Evolutionary conservation across 768 basidiomycete genomes (phyloP).

Genomic region (Basidioascus undulatus): DNA sequence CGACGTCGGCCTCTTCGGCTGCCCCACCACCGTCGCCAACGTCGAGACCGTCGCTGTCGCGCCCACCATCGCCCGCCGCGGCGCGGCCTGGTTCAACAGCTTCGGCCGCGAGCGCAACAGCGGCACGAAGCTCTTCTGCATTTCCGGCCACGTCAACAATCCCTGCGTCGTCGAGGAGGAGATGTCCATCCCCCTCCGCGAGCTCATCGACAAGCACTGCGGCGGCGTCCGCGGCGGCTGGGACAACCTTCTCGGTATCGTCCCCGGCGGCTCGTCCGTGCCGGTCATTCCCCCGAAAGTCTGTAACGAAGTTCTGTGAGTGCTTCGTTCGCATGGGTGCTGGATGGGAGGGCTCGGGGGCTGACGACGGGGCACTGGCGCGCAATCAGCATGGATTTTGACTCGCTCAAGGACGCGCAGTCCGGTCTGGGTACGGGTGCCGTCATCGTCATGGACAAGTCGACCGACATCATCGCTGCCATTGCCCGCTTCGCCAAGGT

Average conservation of each 20-base stretch:
- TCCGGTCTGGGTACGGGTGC: constrained; percentile 96
- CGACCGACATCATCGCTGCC: constrained; percentile 76
- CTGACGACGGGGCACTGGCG: not conserved
- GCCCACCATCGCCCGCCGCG: constrained; percentile 81
- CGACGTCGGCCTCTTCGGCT: constrained; percentile 91
- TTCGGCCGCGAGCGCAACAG: constrained; percentile 83
- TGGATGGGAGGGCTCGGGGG: no score
- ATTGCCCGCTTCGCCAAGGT: constrained; percentile 81
- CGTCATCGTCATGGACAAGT: constrained; percentile 97
- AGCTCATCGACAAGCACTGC: constrained; percentile 87
- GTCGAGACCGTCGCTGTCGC: constrained; percentile 97
- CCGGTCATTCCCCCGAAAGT: constrained; percentile 65
- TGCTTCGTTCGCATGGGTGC: constrained; percentile 11
- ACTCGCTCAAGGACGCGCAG: constrained; percentile 85
- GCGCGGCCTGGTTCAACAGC: constrained; percentile 66
- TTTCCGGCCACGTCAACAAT: constrained; percentile 93
- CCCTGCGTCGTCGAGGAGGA: constrained; percentile 96
- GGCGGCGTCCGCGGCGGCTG: constrained; percentile 86
- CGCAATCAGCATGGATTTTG: constrained; percentile 67
- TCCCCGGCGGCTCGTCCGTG: constrained; percentile 85
- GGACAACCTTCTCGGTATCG: constrained; percentile 90
- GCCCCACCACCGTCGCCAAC: constrained; percentile 90
- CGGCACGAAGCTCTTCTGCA: constrained; percentile 91
- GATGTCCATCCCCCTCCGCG: constrained; percentile 89
- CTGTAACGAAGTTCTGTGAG: constrained; percentile 71